A percentile compares a stretch with the other conserved stretches of the same genome.
Conservation (phyloP, 331 rosid genomes). For the Dryas integrifolia region DNA sequence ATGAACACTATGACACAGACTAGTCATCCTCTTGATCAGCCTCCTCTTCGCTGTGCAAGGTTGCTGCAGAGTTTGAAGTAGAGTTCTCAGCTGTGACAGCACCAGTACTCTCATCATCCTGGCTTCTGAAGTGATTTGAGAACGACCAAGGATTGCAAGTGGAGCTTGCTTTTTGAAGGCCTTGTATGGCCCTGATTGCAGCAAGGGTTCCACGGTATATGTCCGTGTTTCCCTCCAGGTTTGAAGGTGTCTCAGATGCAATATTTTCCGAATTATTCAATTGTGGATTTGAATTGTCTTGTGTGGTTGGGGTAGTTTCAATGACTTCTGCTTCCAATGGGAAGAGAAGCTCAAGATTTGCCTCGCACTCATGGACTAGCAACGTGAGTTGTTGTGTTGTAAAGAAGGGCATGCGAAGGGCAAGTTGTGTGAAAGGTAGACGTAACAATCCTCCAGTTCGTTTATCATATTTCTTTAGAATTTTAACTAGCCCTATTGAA, state of each 20-base stretch:
- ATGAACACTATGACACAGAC: conserved; percentile 30
- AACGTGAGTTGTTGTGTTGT: conserved; percentile 79
- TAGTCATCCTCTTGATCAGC: conserved; percentile 35
- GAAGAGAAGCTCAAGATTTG: conserved; percentile 85
- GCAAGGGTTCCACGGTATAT: conserved; percentile 79
- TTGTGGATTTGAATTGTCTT: conserved; percentile 27
- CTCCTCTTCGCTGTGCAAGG: conserved; percentile 43
- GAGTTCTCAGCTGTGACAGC: conserved; percentile 81
- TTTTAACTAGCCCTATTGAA: conserved; percentile 75
- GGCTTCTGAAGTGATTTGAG: conserved; percentile 61
- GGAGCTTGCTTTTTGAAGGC: conserved; percentile 84
- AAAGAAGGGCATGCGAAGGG: conserved; percentile 77
- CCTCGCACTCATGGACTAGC: conserved; percentile 84
- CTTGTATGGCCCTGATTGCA: conserved; percentile 78
- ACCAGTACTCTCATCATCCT: conserved; percentile 68
- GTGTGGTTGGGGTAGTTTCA: conserved; percentile 47
- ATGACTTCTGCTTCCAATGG: conserved; percentile 86
- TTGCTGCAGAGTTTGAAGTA: conserved; percentile 55
- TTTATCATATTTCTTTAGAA: conserved; percentile 91
- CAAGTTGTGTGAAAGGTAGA: conserved; percentile 75
- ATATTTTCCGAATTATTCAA: conserved; percentile 23
- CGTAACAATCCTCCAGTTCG: conserved; percentile 83
- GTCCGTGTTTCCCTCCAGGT: conserved; percentile 58
- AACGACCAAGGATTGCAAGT: conserved; percentile 78
- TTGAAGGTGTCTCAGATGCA: conserved; percentile 43